Conservation (phyloP, 139 green algal species). For the Tetradesmus lagerheimii region DNA sequence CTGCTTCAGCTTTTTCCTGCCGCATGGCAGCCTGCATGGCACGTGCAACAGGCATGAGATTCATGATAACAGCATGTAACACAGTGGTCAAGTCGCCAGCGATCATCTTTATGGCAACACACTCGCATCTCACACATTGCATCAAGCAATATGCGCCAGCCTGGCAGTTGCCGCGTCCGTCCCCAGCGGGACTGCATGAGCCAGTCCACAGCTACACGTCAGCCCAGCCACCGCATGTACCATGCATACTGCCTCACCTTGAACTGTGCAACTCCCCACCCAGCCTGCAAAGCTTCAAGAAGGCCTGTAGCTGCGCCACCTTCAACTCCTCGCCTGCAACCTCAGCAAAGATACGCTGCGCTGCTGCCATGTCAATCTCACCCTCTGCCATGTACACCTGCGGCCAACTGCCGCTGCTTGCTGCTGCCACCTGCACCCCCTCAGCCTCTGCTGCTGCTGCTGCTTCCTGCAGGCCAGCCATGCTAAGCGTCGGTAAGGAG, state of each 20-base stretch:
- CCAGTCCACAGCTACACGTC: background rate
- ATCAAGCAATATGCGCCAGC: too few relatives aligned
- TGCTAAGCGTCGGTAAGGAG: background rate
- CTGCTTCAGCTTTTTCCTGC: background rate
- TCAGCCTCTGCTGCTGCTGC: background rate
- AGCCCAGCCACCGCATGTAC: too few relatives aligned
- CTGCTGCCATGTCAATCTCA: background rate
- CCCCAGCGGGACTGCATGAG: too few relatives aligned
- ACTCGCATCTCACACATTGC: too few relatives aligned
- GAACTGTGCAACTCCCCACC: background rate
- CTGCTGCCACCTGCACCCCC: background rate
- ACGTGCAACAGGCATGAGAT: background rate
- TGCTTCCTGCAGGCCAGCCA: background rate
- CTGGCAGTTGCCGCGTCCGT: too few relatives aligned
- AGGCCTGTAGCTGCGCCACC: background rate
- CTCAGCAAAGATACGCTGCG: background rate
- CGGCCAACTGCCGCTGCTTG: background rate
- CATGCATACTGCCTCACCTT: background rate
- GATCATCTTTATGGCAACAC: too few relatives aligned
- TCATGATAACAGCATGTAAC: too few relatives aligned
- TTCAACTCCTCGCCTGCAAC: background rate
- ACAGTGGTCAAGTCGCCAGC: too few relatives aligned
- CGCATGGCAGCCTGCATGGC: background rate
- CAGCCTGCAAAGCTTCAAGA: conserved; percentile 2
- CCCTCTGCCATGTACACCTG: background rate